Conservation (phyloP, 2,329 filamentous ascomycete genomes). For the Cladosporium sp. region DNA sequence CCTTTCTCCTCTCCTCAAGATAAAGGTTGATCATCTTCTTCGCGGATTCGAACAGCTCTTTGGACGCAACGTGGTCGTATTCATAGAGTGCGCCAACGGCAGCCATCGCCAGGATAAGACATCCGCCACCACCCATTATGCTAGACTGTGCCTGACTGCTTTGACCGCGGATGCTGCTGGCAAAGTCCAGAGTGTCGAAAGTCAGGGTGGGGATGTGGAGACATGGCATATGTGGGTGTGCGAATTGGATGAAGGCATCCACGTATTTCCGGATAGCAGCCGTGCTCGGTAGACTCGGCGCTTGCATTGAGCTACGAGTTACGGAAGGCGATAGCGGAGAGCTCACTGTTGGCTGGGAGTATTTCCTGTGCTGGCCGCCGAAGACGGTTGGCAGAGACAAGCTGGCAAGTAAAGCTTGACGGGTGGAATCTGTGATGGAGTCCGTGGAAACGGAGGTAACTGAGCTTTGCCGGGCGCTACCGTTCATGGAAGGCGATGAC, state of each 20-base stretch:
- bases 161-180: conserved; percentile 47
- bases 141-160: conserved; percentile 48
- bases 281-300: conserved; percentile 65
- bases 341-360: conserved; percentile 52
- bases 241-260: conserved; percentile 81
- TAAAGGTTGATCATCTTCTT: conserved; percentile 95
- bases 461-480: conserved; percentile 57
- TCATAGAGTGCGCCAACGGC: conserved; percentile 86
- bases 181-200: conserved; percentile 71
- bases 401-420: conserved; percentile 56
- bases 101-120: conserved; percentile 79
- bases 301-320: conserved; percentile 30
- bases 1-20: conserved; percentile 82
- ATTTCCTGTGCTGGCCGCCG: conserved; percentile 48
- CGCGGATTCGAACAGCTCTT: conserved; percentile 82
- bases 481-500: conserved; percentile 63
- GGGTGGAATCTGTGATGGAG: conserved; percentile 60
- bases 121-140: conserved; percentile 71
- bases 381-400: conserved; percentile 54
- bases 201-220: conserved; percentile 85
- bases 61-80: conserved; percentile 69
- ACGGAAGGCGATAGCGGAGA: conserved; percentile 42
- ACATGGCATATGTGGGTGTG: conserved; percentile 93
- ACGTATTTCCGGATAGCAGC: conserved; percentile 86
- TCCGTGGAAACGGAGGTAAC: conserved; percentile 56